Evolutionary conservation across 805 yeast species (phyloP).

Genomic region (Pichia insulana): DNA sequence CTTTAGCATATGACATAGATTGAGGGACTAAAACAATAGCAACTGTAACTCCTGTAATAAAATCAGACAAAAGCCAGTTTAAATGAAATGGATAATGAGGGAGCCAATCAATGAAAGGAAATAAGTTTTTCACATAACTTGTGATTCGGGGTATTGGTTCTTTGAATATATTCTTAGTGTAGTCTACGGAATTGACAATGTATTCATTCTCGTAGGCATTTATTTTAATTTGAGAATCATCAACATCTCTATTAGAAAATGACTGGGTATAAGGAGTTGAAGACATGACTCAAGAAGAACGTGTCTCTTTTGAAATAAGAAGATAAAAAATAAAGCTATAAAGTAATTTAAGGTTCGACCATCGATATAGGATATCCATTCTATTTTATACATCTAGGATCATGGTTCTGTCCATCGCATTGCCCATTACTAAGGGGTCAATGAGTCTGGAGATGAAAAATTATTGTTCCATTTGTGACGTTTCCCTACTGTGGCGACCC

Average conservation of each 20-base stretch:
- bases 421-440: too few species aligned
- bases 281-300: neutral
- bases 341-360: too few species aligned
- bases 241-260: neutral
- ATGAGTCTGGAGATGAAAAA: too few species aligned
- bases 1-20: conserved; percentile 87
- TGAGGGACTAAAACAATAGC: conserved; percentile 93
- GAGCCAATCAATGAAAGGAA: conserved; percentile 82
- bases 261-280: neutral
- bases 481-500: too few species aligned
- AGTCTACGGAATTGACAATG: conserved; percentile 21
- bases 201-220: conserved; percentile 19
- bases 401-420: too few species aligned
- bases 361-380: too few species aligned
- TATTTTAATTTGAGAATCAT: neutral
- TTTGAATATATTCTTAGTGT: conserved; percentile 20
- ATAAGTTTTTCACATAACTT: conserved; percentile 51
- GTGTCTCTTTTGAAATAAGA: too few species aligned
- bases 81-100: conserved; percentile 61
- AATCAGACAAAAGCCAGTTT: conserved; percentile 68
- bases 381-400: too few species aligned
- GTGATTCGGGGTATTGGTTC: conserved; percentile 34
- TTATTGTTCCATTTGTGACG: too few species aligned
- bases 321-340: too few species aligned
- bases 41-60: conserved; percentile 88